phyloP scores from a whole-genome alignment of 179 eudicot species.

The Pouteria campechiana region DNA sequence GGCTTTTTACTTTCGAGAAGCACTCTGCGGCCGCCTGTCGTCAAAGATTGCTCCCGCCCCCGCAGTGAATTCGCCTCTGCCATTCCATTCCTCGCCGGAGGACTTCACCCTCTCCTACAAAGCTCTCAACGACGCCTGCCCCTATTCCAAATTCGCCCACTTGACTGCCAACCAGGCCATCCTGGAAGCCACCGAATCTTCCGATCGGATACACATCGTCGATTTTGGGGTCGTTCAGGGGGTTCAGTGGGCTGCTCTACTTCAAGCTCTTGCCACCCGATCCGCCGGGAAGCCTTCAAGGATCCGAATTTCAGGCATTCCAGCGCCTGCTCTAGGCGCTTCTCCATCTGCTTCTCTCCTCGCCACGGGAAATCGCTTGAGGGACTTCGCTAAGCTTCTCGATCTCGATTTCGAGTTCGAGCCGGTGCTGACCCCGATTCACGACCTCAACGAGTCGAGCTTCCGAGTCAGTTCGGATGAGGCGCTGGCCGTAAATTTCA shows the following conservation, averaged over 20 bases:
- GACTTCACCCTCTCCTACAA: conserved; percentile 66
- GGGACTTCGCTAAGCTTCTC: conserved; percentile 67
- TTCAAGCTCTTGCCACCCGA: conserved; percentile 84
- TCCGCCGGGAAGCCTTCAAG: conserved; percentile 60
- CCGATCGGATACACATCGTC: conserved; percentile 56
- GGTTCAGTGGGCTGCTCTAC: conserved; percentile 85
- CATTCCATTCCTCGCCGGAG: conserved; percentile 25
- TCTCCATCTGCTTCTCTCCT: conserved; percentile 25
- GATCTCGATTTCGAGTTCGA: conserved; percentile 71
- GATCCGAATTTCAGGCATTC: conserved; percentile 79
- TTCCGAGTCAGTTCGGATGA: conserved; percentile 64
- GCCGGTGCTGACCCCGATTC: conserved; percentile 37
- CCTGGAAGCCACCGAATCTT: conserved; percentile 59
- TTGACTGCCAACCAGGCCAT: conserved; percentile 93
- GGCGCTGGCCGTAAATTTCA: conserved; percentile 66
- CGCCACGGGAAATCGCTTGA: conserved; percentile 72
- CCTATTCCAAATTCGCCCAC: conserved; percentile 74
- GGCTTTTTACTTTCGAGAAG: conserved; percentile 50
- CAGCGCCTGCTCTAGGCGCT: conserved; percentile 52
- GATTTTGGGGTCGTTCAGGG: conserved; percentile 95
- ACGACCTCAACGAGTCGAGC: conserved; percentile 36
- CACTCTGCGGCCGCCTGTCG: conserved; percentile 38
- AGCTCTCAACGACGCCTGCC: conserved; percentile 83
- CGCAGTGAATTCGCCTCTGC: conserved; percentile 10
- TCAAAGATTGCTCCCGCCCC: neutral